These are phyloP conservation scores for Tuber calosporum DNA, from an alignment of 495 filamentous ascomycete species.

Conservation along the genomic window DNA sequence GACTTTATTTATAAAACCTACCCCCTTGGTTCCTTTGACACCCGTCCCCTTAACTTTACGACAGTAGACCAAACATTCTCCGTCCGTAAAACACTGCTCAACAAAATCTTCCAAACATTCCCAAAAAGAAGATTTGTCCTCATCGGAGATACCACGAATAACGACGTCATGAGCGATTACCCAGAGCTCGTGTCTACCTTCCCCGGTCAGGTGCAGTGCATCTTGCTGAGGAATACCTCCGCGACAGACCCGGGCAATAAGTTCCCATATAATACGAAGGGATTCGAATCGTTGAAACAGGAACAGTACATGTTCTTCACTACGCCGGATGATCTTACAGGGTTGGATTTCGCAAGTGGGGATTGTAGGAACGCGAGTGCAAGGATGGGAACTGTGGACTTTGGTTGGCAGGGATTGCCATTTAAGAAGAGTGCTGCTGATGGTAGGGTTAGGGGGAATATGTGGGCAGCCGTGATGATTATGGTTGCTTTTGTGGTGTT, in stretches of 20 bases:
- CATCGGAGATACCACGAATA: constrained; percentile 69
- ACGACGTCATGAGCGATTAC: constrained; percentile 69
- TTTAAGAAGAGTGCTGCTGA: constrained; percentile 32
- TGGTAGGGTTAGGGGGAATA: neutral
- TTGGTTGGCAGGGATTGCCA: constrained; percentile 58
- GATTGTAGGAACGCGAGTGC: constrained; percentile 56
- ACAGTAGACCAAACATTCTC: constrained; percentile 62
- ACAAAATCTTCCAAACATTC: constrained; percentile 66
- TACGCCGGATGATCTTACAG: constrained; percentile 59
- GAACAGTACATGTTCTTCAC: constrained; percentile 71
- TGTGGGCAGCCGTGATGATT: constrained; percentile 9
- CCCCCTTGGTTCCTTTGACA: constrained; percentile 63
- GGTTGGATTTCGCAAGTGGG: constrained; percentile 62
- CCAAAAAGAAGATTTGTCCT: constrained; percentile 68
- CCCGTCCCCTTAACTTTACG: constrained; percentile 70
- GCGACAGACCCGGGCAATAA: constrained; percentile 55
- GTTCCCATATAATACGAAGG: constrained; percentile 67
- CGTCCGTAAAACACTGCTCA: constrained; percentile 60
- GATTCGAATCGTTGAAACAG: constrained; percentile 58
- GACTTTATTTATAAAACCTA: constrained; percentile 66
- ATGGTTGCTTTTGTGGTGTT: neutral
- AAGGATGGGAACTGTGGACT: constrained; percentile 61
- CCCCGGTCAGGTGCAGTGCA: constrained; percentile 68
- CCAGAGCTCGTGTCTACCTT: constrained; percentile 58
- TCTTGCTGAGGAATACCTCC: constrained; percentile 66